Base-by-base conservation (phyloP, 139 green algal genomes). In the Edaphochlamys debaryana region DNA sequence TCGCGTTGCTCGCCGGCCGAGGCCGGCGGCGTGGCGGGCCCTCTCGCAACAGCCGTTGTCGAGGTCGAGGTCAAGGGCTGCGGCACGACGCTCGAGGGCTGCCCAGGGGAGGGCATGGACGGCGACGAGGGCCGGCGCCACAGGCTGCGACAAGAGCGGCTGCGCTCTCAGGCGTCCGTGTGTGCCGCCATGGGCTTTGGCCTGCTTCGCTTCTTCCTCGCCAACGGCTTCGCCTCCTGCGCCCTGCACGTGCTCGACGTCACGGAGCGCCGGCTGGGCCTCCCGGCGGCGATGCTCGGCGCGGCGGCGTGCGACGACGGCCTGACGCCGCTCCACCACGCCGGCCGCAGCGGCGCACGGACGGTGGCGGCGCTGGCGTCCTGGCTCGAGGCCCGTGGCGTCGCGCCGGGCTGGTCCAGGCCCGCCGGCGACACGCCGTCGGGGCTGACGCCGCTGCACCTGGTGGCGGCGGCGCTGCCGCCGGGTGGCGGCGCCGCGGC, bases 291-390 rank as follows among this genome's bases (percentile, higher is more conserved):
- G 25, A 22, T 75, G 34, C 2, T 74, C 25, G 77, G 34, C 23
- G 32, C 20, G 4, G n/a, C 27, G 42, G 52, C 9, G 20, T 69
- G 74, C 63, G 13, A 5, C 19, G 77, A 52, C 42, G 60, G 64
- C 45, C 60, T 75, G 41, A 75, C 63, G 34, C 64, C 67, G 45
- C 8, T 83, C 42, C 77, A 83, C 64, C 77, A 75, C 34, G 77
- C 64, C 0, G 62, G 64, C 23, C 64, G 34, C 25, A 67, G 45
- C 45, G 64, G 77, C 63, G 42, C 63, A 0, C 25, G 45, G 8
- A 9, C 45, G 4, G 3, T 83, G 23, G 63, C 45, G 4, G 45
- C 77, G 32, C 23, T 83, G 42, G 77, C 48, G 45, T 22, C 8
- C 1, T 81, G 75, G 75, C n/a, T 81, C n/a, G 40, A 81, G 41